Base-by-base conservation (phyloP, 345 rosid species). In the Populus pruinosa region DNA sequence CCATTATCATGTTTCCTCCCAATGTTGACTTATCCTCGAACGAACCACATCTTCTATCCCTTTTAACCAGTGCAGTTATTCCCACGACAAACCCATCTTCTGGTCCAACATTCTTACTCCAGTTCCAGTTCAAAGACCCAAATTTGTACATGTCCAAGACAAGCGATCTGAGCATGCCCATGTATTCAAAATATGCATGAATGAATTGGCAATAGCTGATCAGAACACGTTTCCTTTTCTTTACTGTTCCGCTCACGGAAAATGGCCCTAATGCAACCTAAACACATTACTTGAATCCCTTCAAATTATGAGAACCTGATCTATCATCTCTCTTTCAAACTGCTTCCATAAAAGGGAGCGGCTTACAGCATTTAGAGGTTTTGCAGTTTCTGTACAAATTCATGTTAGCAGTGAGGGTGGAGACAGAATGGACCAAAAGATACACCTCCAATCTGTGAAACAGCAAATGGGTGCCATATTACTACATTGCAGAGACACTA, bases 341-440 rank as follows among this genome's bases (percentile, higher is more conserved):
- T 16, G 75, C 61, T 23, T 71, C 35, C 39, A 36, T 29, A 38
- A 39, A 61, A 5, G 33, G 33, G 49, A 70, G 49, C 65, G 33
- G 23, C 61, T 70, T 35, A 53, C 31, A 47, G 55, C 38, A 63
- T 61, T 29, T 65, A 23, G 67, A 62, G 77, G 36, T 73, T 84
- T 69, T 76, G 78, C 72, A 33, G 79, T 67, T 69, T 78, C 83
- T 83, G 82, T 84, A 80, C 85, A 87, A 44, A 74, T 63, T 82
- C 83, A 73, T 69, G 86, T 85, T 80, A 86, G 87, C 69, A 56
- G 65, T 59, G 53, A 56, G 38, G 29, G 31, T 7, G 11, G 61
- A 71, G 27, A 31, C 17, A 78, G 21, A 70, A 68, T 41, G 72
- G n/a, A 74, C 21, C 6, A n/a, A 63, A 56, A 49, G 69, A 65